Base-by-base conservation (phyloP, 371 early-diverging fungal species). In the Rhizopus stolonifer region DNA sequence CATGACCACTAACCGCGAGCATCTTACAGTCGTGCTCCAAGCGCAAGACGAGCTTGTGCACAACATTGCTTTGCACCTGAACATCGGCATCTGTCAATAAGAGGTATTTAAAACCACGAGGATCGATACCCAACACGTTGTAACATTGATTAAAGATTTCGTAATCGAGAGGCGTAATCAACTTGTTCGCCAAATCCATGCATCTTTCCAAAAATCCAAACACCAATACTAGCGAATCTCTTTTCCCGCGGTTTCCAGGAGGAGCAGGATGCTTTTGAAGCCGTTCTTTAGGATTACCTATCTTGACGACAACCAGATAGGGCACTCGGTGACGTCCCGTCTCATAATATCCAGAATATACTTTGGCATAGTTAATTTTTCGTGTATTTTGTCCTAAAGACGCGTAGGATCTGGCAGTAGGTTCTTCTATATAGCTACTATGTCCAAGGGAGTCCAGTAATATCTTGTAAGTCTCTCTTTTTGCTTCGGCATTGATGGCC, bases 1-100 rank as follows among this genome's bases (percentile, higher is more conserved):
- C 64, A 56, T 78, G 67, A 0, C 79, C 79, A 59, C 74, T 78
- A 10, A 78, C 57, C 33, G 79, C 79, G 4, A 74, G 44, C 62
- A 78, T 60, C 5, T 58, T 58, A 1, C 53, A 51, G 45, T 78
- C 69, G 13, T 58, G 60, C 51, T 78, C 73, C 10, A 74, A 53
- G 8, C 74, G 54, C 6, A 64, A 54, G 2, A 72, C 65, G 13
- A 74, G 50, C 21, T 46, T 57, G 15, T 61, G 60, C 8, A 68
- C 53, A 1, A 60, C 71, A 53, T 74, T 70, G 40, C 55, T 56
- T 29, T 72, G 70, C 2, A 74, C 64, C 52, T 68, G 72, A 2
- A 66, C 66, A 46, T 74, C 73, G 7, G 79, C 79, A 39, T 78
- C 75, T 8, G 66, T 72, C 3, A 78, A 71, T 43, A 78, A 33